Evolutionary conservation across 805 yeast species (phyloP).

Genomic region (Metschnikowia hibisci): DNA sequence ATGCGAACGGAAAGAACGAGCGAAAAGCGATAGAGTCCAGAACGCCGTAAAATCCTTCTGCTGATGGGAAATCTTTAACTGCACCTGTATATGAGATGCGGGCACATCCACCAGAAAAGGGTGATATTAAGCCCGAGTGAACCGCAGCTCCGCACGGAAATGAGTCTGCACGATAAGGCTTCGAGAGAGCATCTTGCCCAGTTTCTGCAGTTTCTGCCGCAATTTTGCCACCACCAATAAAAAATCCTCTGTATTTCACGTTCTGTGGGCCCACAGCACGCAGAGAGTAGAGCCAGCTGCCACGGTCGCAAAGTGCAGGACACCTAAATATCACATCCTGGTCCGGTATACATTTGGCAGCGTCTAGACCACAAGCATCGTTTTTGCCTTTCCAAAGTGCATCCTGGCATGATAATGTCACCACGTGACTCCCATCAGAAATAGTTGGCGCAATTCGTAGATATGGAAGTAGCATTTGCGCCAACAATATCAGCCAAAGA

Average conservation of each 20-base stretch:
- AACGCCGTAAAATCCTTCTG: slow-evolving; percentile 50
- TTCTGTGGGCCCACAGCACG: slow-evolving; percentile 67
- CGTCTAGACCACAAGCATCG: slow-evolving; percentile 71
- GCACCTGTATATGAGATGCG: slow-evolving; percentile 57
- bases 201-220: slow-evolving; percentile 11
- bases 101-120: slow-evolving; percentile 77
- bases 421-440: slow-evolving; percentile 22
- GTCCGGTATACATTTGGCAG: slow-evolving; percentile 45
- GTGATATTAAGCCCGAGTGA: slow-evolving; percentile 77
- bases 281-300: slow-evolving; percentile 70
- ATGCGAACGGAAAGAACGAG: slow-evolving; percentile 74
- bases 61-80: slow-evolving; percentile 41
- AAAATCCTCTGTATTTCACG: slow-evolving; percentile 66
- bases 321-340: slow-evolving; percentile 63
- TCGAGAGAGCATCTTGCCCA: slow-evolving; percentile 30
- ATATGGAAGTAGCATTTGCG: slow-evolving; percentile 42
- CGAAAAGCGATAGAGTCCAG: slow-evolving; percentile 55
- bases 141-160: slow-evolving; percentile 87
- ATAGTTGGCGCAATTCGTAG: slow-evolving; percentile 38
- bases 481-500: slow-evolving; percentile 44
- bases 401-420: slow-evolving; percentile 48
- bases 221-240: slow-evolving; percentile 74
- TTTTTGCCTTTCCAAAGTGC: slow-evolving; percentile 74
- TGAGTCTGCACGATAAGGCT: slow-evolving; percentile 83
- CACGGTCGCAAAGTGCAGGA: slow-evolving; percentile 83